A percentile compares a stretch with the other conserved stretches of the same genome.
Evolutionary conservation across 345 rosid species (phyloP).

Genomic region (Pistacia atlantica): DNA sequence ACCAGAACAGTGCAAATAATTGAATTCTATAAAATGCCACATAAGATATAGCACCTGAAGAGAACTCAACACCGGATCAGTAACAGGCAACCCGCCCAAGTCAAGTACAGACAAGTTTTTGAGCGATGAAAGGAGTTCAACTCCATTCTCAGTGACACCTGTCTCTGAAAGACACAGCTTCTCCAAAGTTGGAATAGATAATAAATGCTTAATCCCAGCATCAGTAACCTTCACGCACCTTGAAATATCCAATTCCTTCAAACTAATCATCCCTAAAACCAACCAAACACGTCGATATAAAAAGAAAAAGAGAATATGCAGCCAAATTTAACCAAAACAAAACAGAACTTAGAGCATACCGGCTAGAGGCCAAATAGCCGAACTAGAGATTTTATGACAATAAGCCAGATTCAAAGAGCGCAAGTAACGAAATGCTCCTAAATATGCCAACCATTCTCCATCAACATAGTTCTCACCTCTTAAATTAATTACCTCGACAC

Average conservation of each 20-base stretch:
- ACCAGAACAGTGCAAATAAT: not conserved
- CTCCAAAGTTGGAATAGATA: constrained; percentile 64
- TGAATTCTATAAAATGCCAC: not conserved
- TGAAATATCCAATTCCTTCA: constrained; percentile 81
- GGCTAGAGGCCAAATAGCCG: constrained; percentile 74
- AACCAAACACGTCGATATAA: not conserved
- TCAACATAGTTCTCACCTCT: constrained; percentile 68
- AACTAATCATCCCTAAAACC: constrained; percentile 59
- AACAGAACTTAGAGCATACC: constrained; percentile 40
- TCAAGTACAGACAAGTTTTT: constrained; percentile 57
- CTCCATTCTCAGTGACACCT: constrained; percentile 57
- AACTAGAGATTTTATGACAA: constrained; percentile 65
- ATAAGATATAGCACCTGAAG: constrained; percentile 57
- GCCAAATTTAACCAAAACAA: not conserved
- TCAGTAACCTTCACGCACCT: constrained; percentile 78
- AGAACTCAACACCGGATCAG: constrained; percentile 58
- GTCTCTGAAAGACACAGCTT: constrained; percentile 69
- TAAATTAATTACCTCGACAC: constrained; percentile 69
- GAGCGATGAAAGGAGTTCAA: constrained; percentile 68
- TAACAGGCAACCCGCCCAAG: constrained; percentile 90
- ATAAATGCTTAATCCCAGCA: constrained; percentile 67
- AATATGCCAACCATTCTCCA: constrained; percentile 92
- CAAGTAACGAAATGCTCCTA: constrained; percentile 74
- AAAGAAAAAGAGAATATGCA: not conserved
- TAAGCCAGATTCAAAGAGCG: constrained; percentile 59